phyloP scores from a whole-genome alignment of 2,329 filamentous ascomycete genomes.

The Xylariaceae sp. region DNA sequence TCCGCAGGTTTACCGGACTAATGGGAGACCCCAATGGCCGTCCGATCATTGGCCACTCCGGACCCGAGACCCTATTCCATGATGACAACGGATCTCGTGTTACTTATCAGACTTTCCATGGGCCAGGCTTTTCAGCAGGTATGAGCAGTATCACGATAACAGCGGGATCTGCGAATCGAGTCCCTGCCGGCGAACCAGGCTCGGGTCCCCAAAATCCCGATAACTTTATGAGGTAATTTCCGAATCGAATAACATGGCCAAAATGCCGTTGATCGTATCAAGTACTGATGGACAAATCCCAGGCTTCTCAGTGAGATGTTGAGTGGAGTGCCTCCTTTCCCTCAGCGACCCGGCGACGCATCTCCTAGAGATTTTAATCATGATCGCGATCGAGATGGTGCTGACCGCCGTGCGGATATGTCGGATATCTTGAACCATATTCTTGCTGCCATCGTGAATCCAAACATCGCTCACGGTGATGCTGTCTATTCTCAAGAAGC shows the following conservation, averaged over 20 bases:
- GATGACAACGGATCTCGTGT: constrained; percentile 21
- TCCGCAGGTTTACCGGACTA: constrained; percentile 38
- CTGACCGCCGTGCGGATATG: constrained; percentile 28
- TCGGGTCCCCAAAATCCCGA: constrained; percentile 26
- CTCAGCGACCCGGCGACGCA: constrained; percentile 24
- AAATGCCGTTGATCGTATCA: no score
- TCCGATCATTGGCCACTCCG: constrained; percentile 23
- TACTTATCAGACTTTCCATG: constrained; percentile 34
- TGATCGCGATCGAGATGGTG: constrained; percentile 22
- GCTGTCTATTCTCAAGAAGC: constrained; percentile 88
- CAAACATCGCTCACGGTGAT: constrained; percentile 60
- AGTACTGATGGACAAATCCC: constrained; percentile 31
- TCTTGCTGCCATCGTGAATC: constrained; percentile 47
- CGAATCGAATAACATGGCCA: not conserved
- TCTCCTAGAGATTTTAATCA: constrained; percentile 14
- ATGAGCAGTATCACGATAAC: constrained; percentile 47
- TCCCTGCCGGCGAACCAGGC: constrained; percentile 16
- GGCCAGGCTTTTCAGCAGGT: constrained; percentile 35
- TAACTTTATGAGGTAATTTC: constrained; percentile 45
- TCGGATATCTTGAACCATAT: constrained; percentile 46
- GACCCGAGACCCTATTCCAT: constrained; percentile 25
- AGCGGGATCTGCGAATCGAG: constrained; percentile 33
- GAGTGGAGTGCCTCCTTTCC: constrained; percentile 36
- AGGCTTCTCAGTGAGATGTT: constrained; percentile 47
- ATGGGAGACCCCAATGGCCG: constrained; percentile 26